These are phyloP conservation scores for Xanthoceras sorbifolium DNA, from an alignment of 345 rosid species.

Conservation along the genomic window DNA sequence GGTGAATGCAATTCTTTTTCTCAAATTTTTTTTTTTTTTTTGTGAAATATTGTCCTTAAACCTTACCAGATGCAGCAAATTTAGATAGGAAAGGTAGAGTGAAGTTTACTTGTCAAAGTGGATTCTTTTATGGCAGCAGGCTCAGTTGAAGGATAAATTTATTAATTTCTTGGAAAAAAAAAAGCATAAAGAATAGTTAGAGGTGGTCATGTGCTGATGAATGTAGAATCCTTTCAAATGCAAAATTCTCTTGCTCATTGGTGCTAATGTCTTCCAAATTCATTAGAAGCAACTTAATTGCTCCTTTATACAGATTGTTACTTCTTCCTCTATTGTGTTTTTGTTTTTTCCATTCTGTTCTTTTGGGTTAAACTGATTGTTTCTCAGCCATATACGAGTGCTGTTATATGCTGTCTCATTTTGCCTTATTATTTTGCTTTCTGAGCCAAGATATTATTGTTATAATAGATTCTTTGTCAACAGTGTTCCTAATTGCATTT, in stretches of 20 bases:
- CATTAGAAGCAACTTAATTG: background rate
- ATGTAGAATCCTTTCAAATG: background rate
- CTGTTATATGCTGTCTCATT: background rate
- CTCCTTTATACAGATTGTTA: background rate
- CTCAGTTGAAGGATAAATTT: background rate
- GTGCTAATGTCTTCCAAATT: background rate
- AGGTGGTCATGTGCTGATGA: background rate
- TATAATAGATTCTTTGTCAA: background rate
- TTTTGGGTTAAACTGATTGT: background rate
- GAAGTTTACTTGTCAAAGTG: background rate
- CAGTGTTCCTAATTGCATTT: background rate
- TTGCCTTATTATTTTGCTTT: background rate
- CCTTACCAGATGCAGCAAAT: background rate
- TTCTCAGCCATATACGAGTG: background rate
- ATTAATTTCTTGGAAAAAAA: background rate
- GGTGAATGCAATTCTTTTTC: too few species aligned
- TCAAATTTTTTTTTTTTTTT: too few species aligned
- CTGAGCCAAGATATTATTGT: background rate
- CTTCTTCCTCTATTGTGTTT: background rate
- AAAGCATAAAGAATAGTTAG: background rate
- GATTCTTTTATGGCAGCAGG: background rate
- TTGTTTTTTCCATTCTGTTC: background rate
- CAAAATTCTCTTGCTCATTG: background rate
- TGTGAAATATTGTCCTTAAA: background rate
- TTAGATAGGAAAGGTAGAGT: background rate